Percentiles rank a stretch among this genome's conserved stretches.
These are phyloP conservation scores for Talaromyces sp. DNA, from an alignment of 2,329 filamentous ascomycete genomes.

Conservation along the genomic window DNA sequence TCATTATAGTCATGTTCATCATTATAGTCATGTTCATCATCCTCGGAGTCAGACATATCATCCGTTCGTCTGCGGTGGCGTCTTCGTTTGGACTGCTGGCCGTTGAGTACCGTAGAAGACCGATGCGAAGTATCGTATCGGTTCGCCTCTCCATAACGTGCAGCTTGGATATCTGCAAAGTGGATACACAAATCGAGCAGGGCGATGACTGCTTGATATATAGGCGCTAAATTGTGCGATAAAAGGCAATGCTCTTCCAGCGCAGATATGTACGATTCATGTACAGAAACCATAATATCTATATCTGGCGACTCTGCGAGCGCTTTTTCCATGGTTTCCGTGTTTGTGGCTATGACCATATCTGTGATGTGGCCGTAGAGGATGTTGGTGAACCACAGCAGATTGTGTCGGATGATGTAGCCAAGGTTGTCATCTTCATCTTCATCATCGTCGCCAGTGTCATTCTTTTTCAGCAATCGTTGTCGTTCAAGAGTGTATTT, in stretches of 20 bases:
- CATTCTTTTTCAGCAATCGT: slow-evolving; percentile 34
- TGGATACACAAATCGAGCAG: slow-evolving; percentile 71
- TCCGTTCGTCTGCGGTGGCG: slow-evolving; percentile 17
- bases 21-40: slow-evolving; percentile 18
- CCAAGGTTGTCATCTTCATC: slow-evolving; percentile 36
- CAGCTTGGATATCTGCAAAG: slow-evolving; percentile 60
- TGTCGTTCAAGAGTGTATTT: slow-evolving; percentile 61
- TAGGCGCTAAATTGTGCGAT: slow-evolving; percentile 63
- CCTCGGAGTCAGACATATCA: slow-evolving; percentile 23
- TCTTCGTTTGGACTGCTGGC: slow-evolving; percentile 12
- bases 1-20: slow-evolving; percentile 24
- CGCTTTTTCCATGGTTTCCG: slow-evolving; percentile 52
- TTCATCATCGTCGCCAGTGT: slow-evolving; percentile 33
- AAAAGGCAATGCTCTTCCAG: slow-evolving; percentile 68
- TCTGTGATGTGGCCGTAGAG: slow-evolving; percentile 73
- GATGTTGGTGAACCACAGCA: slow-evolving; percentile 74
- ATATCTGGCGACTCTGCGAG: slow-evolving; percentile 66
- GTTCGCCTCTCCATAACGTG: slow-evolving; percentile 34
- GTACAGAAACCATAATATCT: slow-evolving; percentile 73
- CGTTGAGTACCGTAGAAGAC: slow-evolving; percentile 13
- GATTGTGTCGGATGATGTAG: slow-evolving; percentile 58
- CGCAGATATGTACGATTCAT: slow-evolving; percentile 60
- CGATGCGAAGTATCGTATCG: slow-evolving; percentile 34
- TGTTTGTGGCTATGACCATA: slow-evolving; percentile 64
- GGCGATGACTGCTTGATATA: slow-evolving; percentile 69